phyloP scores from a whole-genome alignment of 2,329 filamentous ascomycete species.

The Phialemoniopsis sp. region DNA sequence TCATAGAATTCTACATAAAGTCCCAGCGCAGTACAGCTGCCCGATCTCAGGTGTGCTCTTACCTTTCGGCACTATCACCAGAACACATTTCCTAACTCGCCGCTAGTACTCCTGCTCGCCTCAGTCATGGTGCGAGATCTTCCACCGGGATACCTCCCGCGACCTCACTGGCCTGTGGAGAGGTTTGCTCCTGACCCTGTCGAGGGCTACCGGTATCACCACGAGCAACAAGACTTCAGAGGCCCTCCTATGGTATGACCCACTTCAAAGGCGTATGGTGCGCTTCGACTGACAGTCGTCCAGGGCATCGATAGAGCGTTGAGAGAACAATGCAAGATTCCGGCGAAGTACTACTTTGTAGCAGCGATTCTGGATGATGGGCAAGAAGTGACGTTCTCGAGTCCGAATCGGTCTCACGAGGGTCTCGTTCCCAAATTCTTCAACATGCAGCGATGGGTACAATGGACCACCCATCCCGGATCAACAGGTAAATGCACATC shows the following conservation, averaged over 20 bases:
- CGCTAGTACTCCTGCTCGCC: neutral
- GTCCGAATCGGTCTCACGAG: conserved; percentile 33
- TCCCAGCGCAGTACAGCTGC: no score
- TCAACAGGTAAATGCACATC: conserved; percentile 24
- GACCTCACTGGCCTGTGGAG: conserved; percentile 14
- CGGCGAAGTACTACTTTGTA: conserved; percentile 47
- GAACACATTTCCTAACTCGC: neutral
- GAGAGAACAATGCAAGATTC: conserved; percentile 46
- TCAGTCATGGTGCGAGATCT: conserved; percentile 11
- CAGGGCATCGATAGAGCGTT: conserved; percentile 45
- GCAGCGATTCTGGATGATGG: conserved; percentile 45
- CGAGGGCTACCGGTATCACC: conserved; percentile 9
- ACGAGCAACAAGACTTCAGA: conserved; percentile 11
- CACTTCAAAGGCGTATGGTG: conserved; percentile 5
- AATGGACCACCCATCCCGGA: conserved; percentile 26
- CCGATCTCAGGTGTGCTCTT: no score
- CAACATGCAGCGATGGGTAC: conserved; percentile 32
- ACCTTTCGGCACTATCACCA: no score
- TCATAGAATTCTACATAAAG: no score
- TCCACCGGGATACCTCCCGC: conserved; percentile 8
- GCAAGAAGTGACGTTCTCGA: conserved; percentile 38
- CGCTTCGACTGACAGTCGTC: conserved; percentile 20
- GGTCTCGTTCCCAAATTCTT: conserved; percentile 41
- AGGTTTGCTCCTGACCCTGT: conserved; percentile 9
- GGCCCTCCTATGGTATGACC: conserved; percentile 14